These are phyloP conservation scores for Fusarium zealandicum DNA, from an alignment of 2,329 filamentous ascomycete genomes.

Conservation along the genomic window DNA sequence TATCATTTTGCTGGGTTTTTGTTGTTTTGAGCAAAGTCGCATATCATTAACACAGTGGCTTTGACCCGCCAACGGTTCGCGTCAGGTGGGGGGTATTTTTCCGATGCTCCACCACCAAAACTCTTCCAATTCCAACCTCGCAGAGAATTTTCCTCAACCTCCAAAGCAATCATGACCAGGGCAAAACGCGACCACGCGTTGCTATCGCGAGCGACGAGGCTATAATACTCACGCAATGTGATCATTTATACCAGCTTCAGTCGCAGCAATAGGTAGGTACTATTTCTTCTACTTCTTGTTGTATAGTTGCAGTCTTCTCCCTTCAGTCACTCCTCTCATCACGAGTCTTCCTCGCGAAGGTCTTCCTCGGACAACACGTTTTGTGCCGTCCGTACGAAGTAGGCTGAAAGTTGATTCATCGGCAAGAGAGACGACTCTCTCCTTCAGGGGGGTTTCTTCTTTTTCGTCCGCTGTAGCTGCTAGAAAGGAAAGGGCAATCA, in stretches of 20 bases:
- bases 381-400: conserved; percentile 47
- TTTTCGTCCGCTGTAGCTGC: conserved; percentile 46
- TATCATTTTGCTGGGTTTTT: too few species aligned
- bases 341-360: conserved; percentile 48
- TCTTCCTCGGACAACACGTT: conserved; percentile 48
- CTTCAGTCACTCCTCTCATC: conserved; percentile 43
- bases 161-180: neutral
- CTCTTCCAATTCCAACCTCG: neutral
- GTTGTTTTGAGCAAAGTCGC: too few species aligned
- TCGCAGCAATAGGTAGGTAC: conserved; percentile 7
- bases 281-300: neutral
- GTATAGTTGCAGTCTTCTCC: conserved; percentile 38
- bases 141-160: conserved; percentile 22
- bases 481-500: conserved; percentile 59
- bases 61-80: conserved; percentile 16
- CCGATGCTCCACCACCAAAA: conserved; percentile 17
- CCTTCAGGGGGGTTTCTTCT: conserved; percentile 9
- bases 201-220: neutral
- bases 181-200: neutral
- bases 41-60: neutral
- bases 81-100: neutral
- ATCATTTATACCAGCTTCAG: neutral
- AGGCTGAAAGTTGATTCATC: conserved; percentile 44
- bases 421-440: conserved; percentile 1
- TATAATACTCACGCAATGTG: neutral